These are phyloP conservation scores for Coniochaeta hoffmannii DNA, from an alignment of 2,329 filamentous ascomycete species.

Conservation along the genomic window DNA sequence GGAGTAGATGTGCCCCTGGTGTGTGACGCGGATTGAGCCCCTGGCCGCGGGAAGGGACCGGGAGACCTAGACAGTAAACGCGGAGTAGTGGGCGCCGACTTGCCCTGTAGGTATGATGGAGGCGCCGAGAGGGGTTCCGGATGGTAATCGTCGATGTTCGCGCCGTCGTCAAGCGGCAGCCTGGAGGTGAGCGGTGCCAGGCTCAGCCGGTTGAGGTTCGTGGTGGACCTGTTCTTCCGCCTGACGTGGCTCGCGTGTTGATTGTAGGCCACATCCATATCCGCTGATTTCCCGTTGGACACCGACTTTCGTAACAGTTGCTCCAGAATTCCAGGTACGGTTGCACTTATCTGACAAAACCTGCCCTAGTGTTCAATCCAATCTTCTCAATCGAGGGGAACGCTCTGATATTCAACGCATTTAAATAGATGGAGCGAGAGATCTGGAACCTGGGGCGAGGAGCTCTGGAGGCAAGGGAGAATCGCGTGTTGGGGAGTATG, in stretches of 20 bases:
- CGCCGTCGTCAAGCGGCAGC: slow-evolving; percentile 46
- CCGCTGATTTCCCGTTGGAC: not conserved
- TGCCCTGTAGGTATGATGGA: slow-evolving; percentile 52
- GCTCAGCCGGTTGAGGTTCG: slow-evolving; percentile 51
- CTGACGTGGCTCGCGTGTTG: slow-evolving; percentile 50
- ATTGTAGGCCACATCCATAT: slow-evolving; percentile 55
- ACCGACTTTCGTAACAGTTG: not conserved
- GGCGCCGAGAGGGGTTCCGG: slow-evolving; percentile 25
- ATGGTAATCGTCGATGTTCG: slow-evolving; percentile 30
- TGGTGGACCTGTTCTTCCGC: slow-evolving; percentile 51
- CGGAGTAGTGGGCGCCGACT: slow-evolving; percentile 57
- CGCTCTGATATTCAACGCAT: not conserved
- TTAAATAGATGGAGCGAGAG: not conserved
- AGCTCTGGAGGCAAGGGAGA: not conserved
- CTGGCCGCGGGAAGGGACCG: slow-evolving; percentile 25
- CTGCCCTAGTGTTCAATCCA: not conserved
- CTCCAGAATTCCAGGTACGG: not conserved
- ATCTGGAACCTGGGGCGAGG: not conserved
- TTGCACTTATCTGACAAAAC: not conserved
- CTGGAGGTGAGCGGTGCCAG: slow-evolving; percentile 58
- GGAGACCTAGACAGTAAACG: slow-evolving; percentile 53
- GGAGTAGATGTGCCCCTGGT: slow-evolving; percentile 32
- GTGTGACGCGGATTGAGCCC: slow-evolving; percentile 38
- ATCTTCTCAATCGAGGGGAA: not conserved
- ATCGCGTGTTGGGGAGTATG: slow-evolving; percentile 3